phyloP scores from a whole-genome alignment of 768 basidiomycete species.

The Trametes elegans region DNA sequence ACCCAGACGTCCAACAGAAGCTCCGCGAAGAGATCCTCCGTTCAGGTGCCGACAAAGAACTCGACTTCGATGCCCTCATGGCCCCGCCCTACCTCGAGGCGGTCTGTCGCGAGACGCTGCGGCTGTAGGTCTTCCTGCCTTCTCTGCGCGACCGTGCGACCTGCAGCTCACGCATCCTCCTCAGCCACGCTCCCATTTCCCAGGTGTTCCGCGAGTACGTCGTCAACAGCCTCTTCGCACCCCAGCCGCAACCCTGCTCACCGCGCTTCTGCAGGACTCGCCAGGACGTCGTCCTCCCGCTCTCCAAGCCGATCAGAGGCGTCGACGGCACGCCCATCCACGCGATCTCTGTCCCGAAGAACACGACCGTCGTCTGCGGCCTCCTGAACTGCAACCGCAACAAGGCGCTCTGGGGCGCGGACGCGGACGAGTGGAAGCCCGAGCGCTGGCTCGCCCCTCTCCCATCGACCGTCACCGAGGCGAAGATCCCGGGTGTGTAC shows the following conservation, averaged over 20 bases:
- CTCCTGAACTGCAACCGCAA: slow-evolving; percentile 40
- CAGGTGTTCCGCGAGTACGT: slow-evolving; percentile 32
- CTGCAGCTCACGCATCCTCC: background rate
- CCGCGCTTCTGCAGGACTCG: slow-evolving; percentile 30
- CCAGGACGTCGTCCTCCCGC: slow-evolving; percentile 40
- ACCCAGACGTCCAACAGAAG: slow-evolving; percentile 39
- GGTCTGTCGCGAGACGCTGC: slow-evolving; percentile 56
- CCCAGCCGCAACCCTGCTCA: background rate
- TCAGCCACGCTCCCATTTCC: slow-evolving; percentile 46
- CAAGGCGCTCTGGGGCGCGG: slow-evolving; percentile 45
- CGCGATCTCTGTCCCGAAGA: slow-evolving; percentile 38
- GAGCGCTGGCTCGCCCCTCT: slow-evolving; percentile 46
- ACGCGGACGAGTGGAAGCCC: slow-evolving; percentile 50
- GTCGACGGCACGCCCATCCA: slow-evolving; percentile 36
- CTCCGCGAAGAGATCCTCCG: slow-evolving; percentile 36
- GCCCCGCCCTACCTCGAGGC: slow-evolving; percentile 62
- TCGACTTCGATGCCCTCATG: slow-evolving; percentile 39
- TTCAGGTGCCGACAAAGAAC: slow-evolving; percentile 26
- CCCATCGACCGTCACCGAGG: slow-evolving; percentile 36
- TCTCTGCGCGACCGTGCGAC: slow-evolving; percentile 5
- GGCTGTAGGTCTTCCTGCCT: slow-evolving; percentile 37
- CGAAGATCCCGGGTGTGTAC: slow-evolving; percentile 45
- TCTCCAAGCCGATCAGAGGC: slow-evolving; percentile 38
- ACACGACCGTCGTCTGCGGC: slow-evolving; percentile 39
- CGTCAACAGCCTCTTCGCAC: background rate